phyloP scores from a whole-genome alignment of 179 eudicot species.

The Spinacia oleracea region DNA sequence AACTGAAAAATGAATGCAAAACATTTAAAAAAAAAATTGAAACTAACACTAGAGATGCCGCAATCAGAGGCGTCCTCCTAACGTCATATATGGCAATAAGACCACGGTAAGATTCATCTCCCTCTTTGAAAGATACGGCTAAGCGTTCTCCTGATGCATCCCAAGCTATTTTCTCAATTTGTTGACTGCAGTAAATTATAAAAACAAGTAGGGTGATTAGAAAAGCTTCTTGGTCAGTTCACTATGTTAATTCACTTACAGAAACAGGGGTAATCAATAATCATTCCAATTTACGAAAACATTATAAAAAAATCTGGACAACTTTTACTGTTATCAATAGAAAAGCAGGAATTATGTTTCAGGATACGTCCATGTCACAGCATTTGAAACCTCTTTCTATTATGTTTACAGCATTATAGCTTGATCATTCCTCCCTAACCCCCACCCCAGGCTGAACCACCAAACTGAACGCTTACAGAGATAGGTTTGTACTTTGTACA shows the following conservation, averaged over 20 bases:
- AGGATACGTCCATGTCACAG: not conserved
- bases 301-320: no score
- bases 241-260: not conserved
- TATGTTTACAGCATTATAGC: not conserved
- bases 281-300: not conserved
- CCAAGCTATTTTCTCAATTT: slow-evolving; percentile 94
- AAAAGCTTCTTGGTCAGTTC: not conserved
- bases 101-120: slow-evolving; percentile 78
- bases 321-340: not conserved
- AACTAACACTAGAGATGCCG: slow-evolving; percentile 83
- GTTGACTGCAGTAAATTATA: slow-evolving; percentile 48
- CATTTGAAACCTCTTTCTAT: not conserved
- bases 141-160: slow-evolving; percentile 97
- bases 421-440: not conserved
- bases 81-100: slow-evolving; percentile 89
- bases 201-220: not conserved
- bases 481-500: not conserved
- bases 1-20: not conserved
- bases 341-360: not conserved
- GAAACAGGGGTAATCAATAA: not conserved
- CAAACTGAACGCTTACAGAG: not conserved
- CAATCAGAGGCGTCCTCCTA: slow-evolving; percentile 72
- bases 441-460: not conserved
- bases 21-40: not conserved
- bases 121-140: slow-evolving; percentile 83